Percentiles rank a stretch among this genome's conserved stretches.
Evolutionary conservation across 352 stramenopile species (phyloP).

Genomic region (Phytopythium mirpurense): DNA sequence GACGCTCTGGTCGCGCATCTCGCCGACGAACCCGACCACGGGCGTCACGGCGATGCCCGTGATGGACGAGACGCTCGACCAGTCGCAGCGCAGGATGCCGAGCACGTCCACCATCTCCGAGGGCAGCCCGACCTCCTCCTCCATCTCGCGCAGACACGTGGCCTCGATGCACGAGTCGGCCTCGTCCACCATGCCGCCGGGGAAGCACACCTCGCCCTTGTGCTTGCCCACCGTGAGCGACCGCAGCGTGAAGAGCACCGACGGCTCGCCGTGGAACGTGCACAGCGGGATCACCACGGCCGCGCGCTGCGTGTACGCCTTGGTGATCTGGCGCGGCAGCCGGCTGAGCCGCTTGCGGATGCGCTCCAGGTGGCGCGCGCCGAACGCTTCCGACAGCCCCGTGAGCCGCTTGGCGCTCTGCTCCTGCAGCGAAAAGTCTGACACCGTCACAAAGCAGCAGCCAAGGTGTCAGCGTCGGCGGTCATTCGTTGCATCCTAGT

Average conservation of each 20-base stretch:
- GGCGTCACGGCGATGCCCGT: slow-evolving; percentile 97
- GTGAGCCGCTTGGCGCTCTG: slow-evolving; percentile 35
- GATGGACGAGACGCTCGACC: slow-evolving; percentile 92
- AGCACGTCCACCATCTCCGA: slow-evolving; percentile 87
- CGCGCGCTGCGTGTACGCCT: slow-evolving; percentile 87
- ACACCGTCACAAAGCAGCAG: neutral
- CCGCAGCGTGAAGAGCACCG: slow-evolving; percentile 95
- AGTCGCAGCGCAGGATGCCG: slow-evolving; percentile 94
- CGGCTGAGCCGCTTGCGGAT: slow-evolving; percentile 94
- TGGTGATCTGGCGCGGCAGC: slow-evolving; percentile 92
- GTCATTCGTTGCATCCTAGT: slow-evolving; percentile 7
- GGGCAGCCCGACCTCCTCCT: slow-evolving; percentile 94
- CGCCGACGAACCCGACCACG: slow-evolving; percentile 94
- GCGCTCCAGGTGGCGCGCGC: slow-evolving; percentile 83
- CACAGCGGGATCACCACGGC: slow-evolving; percentile 96
- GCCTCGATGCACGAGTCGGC: slow-evolving; percentile 91
- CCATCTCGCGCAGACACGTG: slow-evolving; percentile 97
- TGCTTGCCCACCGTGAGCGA: slow-evolving; percentile 89
- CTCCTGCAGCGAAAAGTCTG: slow-evolving; percentile 45
- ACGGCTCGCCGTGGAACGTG: slow-evolving; percentile 93
- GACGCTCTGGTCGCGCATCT: slow-evolving; percentile 89
- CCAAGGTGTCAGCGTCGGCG: neutral
- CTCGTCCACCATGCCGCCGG: slow-evolving; percentile 93
- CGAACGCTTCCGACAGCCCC: slow-evolving; percentile 70
- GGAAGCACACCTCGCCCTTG: slow-evolving; percentile 96